A percentile compares a stretch with the other conserved stretches of the same genome.
phyloP scores from a whole-genome alignment of 495 filamentous ascomycete species.

The Lophiotrema nucula region DNA sequence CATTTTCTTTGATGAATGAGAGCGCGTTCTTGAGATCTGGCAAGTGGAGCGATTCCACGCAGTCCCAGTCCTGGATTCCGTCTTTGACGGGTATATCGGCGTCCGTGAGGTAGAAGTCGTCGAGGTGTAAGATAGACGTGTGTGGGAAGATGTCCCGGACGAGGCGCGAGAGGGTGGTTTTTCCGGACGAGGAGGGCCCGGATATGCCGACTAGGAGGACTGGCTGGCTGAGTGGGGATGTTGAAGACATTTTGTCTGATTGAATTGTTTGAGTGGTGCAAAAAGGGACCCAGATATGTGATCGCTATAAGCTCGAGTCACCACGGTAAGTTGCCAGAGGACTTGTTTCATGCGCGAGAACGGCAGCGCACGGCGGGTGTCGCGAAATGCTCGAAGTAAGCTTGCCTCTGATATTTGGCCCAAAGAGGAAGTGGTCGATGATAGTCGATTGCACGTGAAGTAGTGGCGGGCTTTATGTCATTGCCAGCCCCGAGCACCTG shows the following conservation, averaged over 20 bases:
- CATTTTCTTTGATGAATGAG: constrained; percentile 60
- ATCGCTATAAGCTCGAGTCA: no score
- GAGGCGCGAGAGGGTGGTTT: constrained; percentile 46
- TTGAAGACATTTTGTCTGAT: no score
- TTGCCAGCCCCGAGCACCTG: neutral
- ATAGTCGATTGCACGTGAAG: neutral
- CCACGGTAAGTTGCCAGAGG: no score
- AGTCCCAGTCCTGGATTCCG: constrained; percentile 84
- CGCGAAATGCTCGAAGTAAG: no score
- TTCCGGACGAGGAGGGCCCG: constrained; percentile 44
- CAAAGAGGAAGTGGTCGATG: neutral
- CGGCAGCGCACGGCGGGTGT: no score
- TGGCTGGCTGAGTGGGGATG: constrained; percentile 37
- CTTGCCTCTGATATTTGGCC: no score
- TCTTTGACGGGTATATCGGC: constrained; percentile 58
- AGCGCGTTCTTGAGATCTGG: constrained; percentile 61
- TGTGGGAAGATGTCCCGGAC: constrained; percentile 44
- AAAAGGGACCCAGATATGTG: no score
- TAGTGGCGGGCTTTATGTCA: neutral
- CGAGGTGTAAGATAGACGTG: constrained; percentile 81
- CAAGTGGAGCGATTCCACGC: constrained; percentile 68
- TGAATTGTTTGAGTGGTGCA: no score
- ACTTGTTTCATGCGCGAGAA: no score
- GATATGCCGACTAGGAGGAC: constrained; percentile 68
- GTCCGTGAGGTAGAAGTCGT: constrained; percentile 88